Evolutionary conservation across 768 basidiomycete species (phyloP).

Genomic region (Termitomyces sp.): DNA sequence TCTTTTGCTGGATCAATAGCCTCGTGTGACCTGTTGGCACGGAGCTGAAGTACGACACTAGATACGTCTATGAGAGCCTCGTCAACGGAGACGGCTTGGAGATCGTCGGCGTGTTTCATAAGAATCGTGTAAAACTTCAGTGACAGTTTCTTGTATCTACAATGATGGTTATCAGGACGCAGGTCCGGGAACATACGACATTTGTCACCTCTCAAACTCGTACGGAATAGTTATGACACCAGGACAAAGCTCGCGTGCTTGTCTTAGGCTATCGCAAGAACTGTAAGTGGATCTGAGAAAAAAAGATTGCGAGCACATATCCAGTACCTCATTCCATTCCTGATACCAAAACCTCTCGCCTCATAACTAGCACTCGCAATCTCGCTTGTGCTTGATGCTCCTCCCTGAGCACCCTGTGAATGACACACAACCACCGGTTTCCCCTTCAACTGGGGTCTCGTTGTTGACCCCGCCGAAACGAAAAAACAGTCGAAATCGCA

Average conservation of each 20-base stretch:
- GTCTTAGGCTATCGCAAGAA: slow-evolving; percentile 42
- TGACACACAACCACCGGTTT: slow-evolving; percentile 96
- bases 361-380: slow-evolving; percentile 95
- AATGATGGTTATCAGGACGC: background rate
- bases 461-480: slow-evolving; percentile 83
- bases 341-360: slow-evolving; percentile 80
- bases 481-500: slow-evolving; percentile 98
- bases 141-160: slow-evolving; percentile 79
- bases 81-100: slow-evolving; percentile 95
- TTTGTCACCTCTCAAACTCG: slow-evolving; percentile 76
- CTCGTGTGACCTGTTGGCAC: slow-evolving; percentile 17
- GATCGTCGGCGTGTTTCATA: slow-evolving; percentile 83
- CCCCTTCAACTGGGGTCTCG: slow-evolving; percentile 74
- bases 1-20: slow-evolving; percentile 61
- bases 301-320: background rate
- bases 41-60: slow-evolving; percentile 40
- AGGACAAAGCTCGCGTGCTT: slow-evolving; percentile 74
- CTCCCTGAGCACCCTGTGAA: slow-evolving; percentile 73
- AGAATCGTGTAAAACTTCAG: slow-evolving; percentile 90
- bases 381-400: slow-evolving; percentile 81
- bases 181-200: background rate
- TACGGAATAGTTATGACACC: slow-evolving; percentile 77
- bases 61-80: slow-evolving; percentile 93
- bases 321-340: slow-evolving; percentile 89
- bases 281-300: background rate